Percentiles rank a stretch among this genome's conserved stretches.
These are phyloP conservation scores for Ziziphus jujuba DNA, from an alignment of 306 rosid species.

Conservation along the genomic window DNA sequence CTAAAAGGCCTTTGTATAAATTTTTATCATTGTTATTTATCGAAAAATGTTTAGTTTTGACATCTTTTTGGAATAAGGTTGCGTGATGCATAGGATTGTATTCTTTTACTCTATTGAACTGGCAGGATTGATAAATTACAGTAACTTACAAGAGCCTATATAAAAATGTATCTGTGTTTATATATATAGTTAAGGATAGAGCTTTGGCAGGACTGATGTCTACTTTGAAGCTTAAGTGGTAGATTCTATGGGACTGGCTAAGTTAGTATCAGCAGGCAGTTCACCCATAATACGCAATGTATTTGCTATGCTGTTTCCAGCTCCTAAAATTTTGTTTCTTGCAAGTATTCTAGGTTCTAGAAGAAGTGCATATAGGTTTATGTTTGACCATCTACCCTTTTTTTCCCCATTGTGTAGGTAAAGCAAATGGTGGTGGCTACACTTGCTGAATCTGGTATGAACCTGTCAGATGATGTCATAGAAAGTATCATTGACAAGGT, in stretches of 20 bases:
- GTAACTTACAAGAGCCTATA: no score
- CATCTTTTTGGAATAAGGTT: no score
- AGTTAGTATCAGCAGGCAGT: not conserved
- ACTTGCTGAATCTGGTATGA: slow-evolving; percentile 84
- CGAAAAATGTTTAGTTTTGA: no score
- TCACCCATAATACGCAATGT: not conserved
- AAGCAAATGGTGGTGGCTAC: slow-evolving; percentile 90
- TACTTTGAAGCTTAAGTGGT: no score
- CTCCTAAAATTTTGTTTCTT: slow-evolving; percentile 6
- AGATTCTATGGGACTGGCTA: not conserved
- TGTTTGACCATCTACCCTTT: slow-evolving; percentile 8
- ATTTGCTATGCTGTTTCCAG: slow-evolving; percentile 7
- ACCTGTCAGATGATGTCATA: slow-evolving; percentile 64
- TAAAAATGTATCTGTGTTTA: no score
- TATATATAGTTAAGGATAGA: no score
- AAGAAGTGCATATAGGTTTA: not conserved
- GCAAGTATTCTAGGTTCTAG: not conserved
- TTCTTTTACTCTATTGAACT: no score
- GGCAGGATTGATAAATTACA: no score
- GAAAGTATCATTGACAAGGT: slow-evolving; percentile 79
- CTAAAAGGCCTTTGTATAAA: not conserved
- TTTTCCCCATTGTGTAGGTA: slow-evolving; percentile 36
- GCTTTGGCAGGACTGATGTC: no score
- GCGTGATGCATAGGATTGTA: no score
- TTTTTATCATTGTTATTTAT: not conserved